phyloP scores from a whole-genome alignment of 331 rosid genomes.

The Phaseolus coccineus region DNA sequence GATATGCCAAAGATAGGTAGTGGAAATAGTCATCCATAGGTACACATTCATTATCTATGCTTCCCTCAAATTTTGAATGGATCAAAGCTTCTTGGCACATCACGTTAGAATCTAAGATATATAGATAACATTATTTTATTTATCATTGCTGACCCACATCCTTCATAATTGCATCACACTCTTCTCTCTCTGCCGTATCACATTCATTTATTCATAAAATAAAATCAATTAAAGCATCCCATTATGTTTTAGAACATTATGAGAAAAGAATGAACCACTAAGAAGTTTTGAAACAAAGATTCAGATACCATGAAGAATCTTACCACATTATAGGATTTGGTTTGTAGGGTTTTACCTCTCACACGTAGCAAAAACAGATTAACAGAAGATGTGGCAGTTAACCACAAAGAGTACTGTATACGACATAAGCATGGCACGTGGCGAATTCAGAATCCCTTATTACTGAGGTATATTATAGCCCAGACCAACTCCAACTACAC shows the following conservation, averaged over 20 bases:
- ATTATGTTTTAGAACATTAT: too few relatives aligned
- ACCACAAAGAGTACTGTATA: neutral
- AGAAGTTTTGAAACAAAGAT: neutral
- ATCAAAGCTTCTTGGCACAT: neutral
- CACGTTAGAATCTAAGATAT: neutral
- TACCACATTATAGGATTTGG: too few relatives aligned
- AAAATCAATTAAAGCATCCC: neutral
- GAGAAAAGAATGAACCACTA: neutral
- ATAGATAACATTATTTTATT: neutral
- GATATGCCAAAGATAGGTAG: neutral
- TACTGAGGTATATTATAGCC: constrained; percentile 40
- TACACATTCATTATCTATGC: neutral
- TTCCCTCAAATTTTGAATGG: neutral
- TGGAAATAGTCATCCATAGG: neutral
- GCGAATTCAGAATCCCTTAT: constrained; percentile 1
- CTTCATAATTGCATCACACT: neutral
- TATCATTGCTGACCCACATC: neutral
- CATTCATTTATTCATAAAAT: neutral
- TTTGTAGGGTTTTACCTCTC: too few relatives aligned
- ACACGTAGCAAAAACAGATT: neutral
- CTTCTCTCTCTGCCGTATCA: neutral
- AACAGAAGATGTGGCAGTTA: constrained; percentile 35
- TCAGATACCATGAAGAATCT: neutral
- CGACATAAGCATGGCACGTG: constrained; percentile 37
- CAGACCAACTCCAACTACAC: constrained; percentile 34